Evolutionary conservation across 345 rosid species (phyloP).

Genomic region (Lepidium didymum): DNA sequence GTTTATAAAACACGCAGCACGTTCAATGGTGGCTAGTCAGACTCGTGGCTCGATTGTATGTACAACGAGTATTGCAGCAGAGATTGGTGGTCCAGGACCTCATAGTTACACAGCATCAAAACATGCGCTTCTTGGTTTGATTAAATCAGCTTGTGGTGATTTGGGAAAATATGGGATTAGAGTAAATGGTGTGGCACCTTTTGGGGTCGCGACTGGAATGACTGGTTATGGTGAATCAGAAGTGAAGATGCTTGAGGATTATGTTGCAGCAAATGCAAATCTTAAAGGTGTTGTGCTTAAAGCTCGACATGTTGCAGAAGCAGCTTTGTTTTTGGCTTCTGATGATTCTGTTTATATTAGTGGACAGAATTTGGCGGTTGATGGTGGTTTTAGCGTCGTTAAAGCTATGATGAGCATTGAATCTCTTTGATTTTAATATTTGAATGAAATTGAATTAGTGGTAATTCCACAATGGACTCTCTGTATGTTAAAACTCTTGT

Average conservation of each 20-base stretch:
- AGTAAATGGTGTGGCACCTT: slow-evolving; percentile 72
- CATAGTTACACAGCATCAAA: slow-evolving; percentile 64
- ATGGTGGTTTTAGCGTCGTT: slow-evolving; percentile 67
- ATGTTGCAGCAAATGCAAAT: slow-evolving; percentile 25
- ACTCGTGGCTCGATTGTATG: slow-evolving; percentile 67
- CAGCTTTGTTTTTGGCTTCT: slow-evolving; percentile 79
- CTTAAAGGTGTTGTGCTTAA: slow-evolving; percentile 62
- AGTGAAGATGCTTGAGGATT: slow-evolving; percentile 40
- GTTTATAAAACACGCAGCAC: slow-evolving; percentile 61
- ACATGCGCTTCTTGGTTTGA: slow-evolving; percentile 59
- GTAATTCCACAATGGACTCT: background rate
- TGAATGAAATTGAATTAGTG: background rate
- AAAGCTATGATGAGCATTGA: background rate
- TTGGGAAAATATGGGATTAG: slow-evolving; percentile 70
- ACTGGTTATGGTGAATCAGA: slow-evolving; percentile 37
- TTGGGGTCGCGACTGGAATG: slow-evolving; percentile 59
- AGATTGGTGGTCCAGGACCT: slow-evolving; percentile 52
- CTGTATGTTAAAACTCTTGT: background rate
- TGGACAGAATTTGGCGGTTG: slow-evolving; percentile 74
- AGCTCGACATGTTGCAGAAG: slow-evolving; percentile 65
- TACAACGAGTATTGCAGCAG: slow-evolving; percentile 49
- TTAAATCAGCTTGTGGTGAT: slow-evolving; percentile 60
- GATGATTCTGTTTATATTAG: slow-evolving; percentile 71
- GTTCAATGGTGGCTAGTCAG: slow-evolving; percentile 50
- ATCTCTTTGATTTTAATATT: background rate